Percentiles rank a stretch among this genome's conserved stretches.
These are phyloP conservation scores for Kalmanozyma brasiliensis DNA, from an alignment of 1,284 basidiomycete species.

Conservation along the genomic window DNA sequence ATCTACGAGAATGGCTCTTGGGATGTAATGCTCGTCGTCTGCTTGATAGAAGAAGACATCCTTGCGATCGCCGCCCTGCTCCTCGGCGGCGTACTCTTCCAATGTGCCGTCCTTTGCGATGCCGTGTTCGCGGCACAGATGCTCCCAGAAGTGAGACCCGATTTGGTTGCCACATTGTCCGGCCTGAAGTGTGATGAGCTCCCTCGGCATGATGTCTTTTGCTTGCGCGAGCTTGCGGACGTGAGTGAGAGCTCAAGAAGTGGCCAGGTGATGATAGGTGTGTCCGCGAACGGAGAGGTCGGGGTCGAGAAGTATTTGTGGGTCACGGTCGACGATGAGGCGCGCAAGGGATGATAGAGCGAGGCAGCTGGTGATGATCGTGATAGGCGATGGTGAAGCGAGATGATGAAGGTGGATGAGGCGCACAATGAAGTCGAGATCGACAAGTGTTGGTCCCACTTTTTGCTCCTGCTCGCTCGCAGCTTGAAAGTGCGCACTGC, in stretches of 20 bases:
- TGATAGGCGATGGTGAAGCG: conserved; percentile 8
- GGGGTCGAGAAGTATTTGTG: no score
- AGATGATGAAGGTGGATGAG: not conserved
- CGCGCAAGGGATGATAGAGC: no score
- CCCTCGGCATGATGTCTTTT: conserved; percentile 55
- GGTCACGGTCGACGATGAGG: not conserved
- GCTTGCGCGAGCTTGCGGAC: not conserved
- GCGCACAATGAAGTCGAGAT: not conserved
- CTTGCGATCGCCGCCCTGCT: conserved; percentile 78
- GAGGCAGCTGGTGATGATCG: not conserved
- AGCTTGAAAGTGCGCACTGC: conserved; percentile 2
- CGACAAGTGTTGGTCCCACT: conserved; percentile 20
- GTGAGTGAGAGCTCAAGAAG: not conserved
- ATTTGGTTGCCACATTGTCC: conserved; percentile 68
- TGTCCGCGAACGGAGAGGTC: not conserved
- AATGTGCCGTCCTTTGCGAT: conserved; percentile 66
- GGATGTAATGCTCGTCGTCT: conserved; percentile 99
- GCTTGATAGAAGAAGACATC: conserved; percentile 99
- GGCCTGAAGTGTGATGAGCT: conserved; percentile 67
- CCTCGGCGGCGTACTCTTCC: conserved; percentile 64
- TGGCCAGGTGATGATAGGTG: not conserved
- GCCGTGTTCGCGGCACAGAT: conserved; percentile 66
- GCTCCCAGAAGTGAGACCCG: conserved; percentile 68
- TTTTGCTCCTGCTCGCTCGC: conserved; percentile 16
- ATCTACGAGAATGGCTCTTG: conserved; percentile 93